Base-by-base conservation (phyloP, 345 rosid genomes). In the Acer yangbiense region DNA sequence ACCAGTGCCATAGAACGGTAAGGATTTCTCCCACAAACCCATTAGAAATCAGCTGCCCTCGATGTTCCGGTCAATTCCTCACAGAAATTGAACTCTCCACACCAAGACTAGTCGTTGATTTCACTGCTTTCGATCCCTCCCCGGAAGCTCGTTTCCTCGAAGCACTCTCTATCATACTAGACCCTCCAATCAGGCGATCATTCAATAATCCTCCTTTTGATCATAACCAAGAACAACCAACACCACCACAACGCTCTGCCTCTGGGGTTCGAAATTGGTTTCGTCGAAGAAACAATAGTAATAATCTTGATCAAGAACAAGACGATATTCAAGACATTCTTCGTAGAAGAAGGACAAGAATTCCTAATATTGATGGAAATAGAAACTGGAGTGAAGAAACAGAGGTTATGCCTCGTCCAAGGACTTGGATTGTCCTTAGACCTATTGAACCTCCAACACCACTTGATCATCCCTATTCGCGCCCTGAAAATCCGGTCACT, bases 131-230 rank as follows among this genome's bases (percentile, higher is more conserved):
- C 16, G 89, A 92, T 80, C 87, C 93, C 13, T 87, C 91, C 27
- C 93, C 94, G 0, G 93, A 90, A 73, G 89, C 91, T 54, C 90
- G 92, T 44, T 82, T 92, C 35, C 88, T 94, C 0, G 93, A 90
- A 81, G 91, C 91, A 3, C 87, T 90, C 20, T 87, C 94, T 35
- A 91, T 94, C 76, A 80, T 89, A 76, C 87, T 85, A 10, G 94
- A 90, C 66, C 94, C 92, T 48, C 91, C 89, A 0, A 78, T 83
- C 17, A 82, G 83, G 68, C 80, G 81, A 35, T 35, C 39, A 43
- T 48, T 77, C 8, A 60, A 17, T 66, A 65, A 13, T 43, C 73
- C 78, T 9, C 67, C 8, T 23, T 9, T 61, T 14, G 65, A 35
- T 35, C 39, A 70, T 12, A 78, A 75, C 65, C 76, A 8, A 16